Base-by-base conservation (phyloP, 139 green algal species). In the Tetradesmus obliquus region DNA sequence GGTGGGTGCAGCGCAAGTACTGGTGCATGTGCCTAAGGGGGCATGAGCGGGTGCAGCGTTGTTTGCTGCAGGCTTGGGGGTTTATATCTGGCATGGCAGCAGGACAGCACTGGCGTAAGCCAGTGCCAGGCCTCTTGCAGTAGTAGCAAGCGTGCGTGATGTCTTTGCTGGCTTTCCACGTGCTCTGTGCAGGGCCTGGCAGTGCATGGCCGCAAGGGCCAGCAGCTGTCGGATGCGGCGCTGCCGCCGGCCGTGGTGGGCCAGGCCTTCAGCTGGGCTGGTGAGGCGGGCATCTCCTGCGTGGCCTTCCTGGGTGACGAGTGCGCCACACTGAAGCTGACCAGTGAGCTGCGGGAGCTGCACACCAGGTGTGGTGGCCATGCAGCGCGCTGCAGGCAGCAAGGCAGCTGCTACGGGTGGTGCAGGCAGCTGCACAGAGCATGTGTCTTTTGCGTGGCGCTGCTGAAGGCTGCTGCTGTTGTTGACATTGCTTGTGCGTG, bases 261-360 rank as follows among this genome's bases (percentile, higher is more conserved):
- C 1, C 83, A 84, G 1, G 96, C 94, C 4, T 97, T 97, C 90
- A 51, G 89, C 83, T 98, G 93, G 55, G 89, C 89, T 9, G 12
- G 79, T 55, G 86, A 58, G 0, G 53, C 92, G 1, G 66, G 90
- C 51, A 83, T 97, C 3, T 86, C 95, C 0, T 97, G 80, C 82
- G 93, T 93, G 8, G 97, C 94, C 24, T 99, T 99, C 91, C 90
- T 97, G 58, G 98, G 98, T 2, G 98, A 99, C 87, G 92, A 95
- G 5, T 99, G 97, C 90, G 93, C 97, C 10, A 98, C 98, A 1
- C 83, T 98, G 74, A 62, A 86, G 32, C 93, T 97, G 87, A 96
- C 94, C 1, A 84, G 93, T 0, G 95, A 98, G 24, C 86, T 99
- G 76, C 45, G 93, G 60, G 93, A 95, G 91, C 93, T 98, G 91